Evolutionary conservation across 2,329 filamentous ascomycete genomes (phyloP), one percentile per base, ranked within the genome.

Genomic region (Aureobasidium pullulans): DNA sequence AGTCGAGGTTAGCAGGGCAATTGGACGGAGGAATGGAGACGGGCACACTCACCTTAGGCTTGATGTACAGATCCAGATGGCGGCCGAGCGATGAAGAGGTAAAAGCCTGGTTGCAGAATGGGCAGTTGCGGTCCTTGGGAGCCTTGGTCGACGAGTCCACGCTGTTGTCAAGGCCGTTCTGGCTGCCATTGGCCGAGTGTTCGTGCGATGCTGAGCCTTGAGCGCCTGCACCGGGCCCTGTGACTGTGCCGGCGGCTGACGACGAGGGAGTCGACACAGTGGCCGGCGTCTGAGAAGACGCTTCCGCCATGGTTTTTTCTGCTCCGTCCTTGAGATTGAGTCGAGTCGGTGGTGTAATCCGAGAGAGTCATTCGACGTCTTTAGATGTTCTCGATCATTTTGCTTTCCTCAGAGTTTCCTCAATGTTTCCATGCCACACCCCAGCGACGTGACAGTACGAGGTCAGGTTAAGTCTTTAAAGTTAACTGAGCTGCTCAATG

Each of bases 61-160:
- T 92, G 68, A 96, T 92, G 73, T 95, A 96, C 40, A 96, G 83
- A 72, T 97, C 93, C 65, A 96, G 85, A 74, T 97, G 93, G 47
- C 93, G 87, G 52, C 93, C 93, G 57, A 97, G 84, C 2, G 90
- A 96, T 15, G 91, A 96, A 1, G 92, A 96, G 15, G 93, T 96
- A 71, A 96, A 97, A 6, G 87, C 81, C 72, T 96, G 90, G 48
- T 85, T 81, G 73, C 93, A 97, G 76, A 90, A 97, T 37, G 87
- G 89, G 72, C 93, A 96, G 64, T 80, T 86, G 70, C 89, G 90
- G 76, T 97, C 92, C 74, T 97, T 97, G 61, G 81, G 74, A 15
- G 87, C 81, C 57, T 68, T 70, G 5, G 62, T 61, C 11, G 52
- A 62, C 43, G 57, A 52, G 43, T 58, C 43, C 34, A 49, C 19